Percentiles rank a stretch among this genome's conserved stretches.
phyloP scores from a whole-genome alignment of 2,329 filamentous ascomycete species.

The Verticillium isaacii region DNA sequence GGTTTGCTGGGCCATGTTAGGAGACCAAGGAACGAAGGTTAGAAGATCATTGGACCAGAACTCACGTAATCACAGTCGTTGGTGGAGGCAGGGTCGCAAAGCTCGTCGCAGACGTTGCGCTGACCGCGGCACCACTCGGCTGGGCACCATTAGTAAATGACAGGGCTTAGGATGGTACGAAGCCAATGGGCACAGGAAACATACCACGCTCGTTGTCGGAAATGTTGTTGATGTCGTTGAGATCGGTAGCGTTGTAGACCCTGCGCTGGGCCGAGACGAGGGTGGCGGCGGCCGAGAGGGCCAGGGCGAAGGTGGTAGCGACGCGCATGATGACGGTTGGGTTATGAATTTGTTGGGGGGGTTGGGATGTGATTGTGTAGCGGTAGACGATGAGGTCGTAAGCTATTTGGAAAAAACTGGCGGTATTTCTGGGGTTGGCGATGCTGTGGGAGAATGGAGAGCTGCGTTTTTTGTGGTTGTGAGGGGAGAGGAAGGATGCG shows the following conservation, averaged over 20 bases:
- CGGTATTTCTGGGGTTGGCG: not conserved
- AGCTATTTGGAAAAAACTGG: not conserved
- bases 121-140: constrained; percentile 49
- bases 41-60: constrained; percentile 2
- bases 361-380: not conserved
- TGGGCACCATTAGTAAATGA: constrained; percentile 16
- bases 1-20: constrained; percentile 24
- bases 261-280: constrained; percentile 12
- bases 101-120: constrained; percentile 41
- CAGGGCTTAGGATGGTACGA: not conserved
- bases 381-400: not conserved
- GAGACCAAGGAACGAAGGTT: not conserved
- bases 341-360: not conserved
- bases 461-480: not conserved
- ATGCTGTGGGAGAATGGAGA: not conserved
- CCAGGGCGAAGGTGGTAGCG: constrained; percentile 8
- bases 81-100: constrained; percentile 35
- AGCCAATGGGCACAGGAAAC: not conserved
- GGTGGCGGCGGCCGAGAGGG: constrained; percentile 9
- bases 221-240: constrained; percentile 6
- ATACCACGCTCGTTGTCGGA: constrained; percentile 5
- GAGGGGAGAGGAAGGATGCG: not conserved
- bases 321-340: constrained; percentile 10
- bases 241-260: constrained; percentile 7
- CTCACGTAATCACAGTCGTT: constrained; percentile 46